Evolutionary conservation across 179 eudicot genomes (phyloP).

Genomic region (Silene noctiflora): DNA sequence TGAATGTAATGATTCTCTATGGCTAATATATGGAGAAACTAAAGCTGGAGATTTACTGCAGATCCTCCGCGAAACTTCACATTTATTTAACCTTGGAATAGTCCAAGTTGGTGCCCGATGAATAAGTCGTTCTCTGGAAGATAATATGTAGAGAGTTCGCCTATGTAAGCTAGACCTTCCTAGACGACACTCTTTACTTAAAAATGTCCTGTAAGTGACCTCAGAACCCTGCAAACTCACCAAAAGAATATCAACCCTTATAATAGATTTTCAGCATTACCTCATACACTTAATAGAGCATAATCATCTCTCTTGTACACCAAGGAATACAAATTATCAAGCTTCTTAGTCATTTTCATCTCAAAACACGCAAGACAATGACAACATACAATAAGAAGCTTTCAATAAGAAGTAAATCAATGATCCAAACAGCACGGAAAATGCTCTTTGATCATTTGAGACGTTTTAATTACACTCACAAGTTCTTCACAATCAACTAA

Average conservation of each 20-base stretch:
- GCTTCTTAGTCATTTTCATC: neutral
- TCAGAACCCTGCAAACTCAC: conserved; percentile 52
- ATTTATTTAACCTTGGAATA: conserved; percentile 29
- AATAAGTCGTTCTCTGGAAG: conserved; percentile 27
- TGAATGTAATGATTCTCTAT: conserved; percentile 30
- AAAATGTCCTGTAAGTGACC: conserved; percentile 28
- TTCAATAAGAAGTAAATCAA: neutral
- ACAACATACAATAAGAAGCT: neutral
- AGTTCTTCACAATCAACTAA: neutral
- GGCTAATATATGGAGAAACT: conserved; percentile 30
- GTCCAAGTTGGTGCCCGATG: conserved; percentile 24
- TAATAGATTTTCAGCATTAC: neutral
- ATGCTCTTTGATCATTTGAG: neutral
- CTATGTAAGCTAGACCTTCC: conserved; percentile 27
- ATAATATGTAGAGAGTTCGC: conserved; percentile 26
- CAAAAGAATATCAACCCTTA: conserved; percentile 6
- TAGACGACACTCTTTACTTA: conserved; percentile 21
- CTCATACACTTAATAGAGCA: neutral
- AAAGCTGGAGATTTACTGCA: conserved; percentile 28
- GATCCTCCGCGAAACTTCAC: conserved; percentile 20
- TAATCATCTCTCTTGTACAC: neutral
- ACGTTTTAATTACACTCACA: too few relatives aligned
- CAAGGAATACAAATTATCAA: neutral
- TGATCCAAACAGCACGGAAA: neutral
- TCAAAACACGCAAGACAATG: neutral